Base-by-base conservation (phyloP, 2,329 filamentous ascomycete genomes). In the Cercospora brassicicola region DNA sequence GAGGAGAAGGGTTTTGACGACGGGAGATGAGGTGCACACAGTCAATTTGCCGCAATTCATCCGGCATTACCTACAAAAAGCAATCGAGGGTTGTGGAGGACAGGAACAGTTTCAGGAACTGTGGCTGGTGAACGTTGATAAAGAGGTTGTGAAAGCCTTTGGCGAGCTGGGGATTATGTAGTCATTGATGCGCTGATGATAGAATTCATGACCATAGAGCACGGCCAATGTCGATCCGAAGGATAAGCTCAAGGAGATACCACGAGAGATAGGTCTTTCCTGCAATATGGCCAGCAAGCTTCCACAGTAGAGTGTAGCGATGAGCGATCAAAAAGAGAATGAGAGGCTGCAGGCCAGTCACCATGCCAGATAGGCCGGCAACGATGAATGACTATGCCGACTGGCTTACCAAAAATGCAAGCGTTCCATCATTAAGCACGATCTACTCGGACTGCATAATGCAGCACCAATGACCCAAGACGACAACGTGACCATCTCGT, bases 111-210 rank as follows among this genome's bases (percentile, higher is more conserved):
- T 95, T 77, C 84, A 89, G 76, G 84, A 87, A 65, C 84, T 89
- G 61, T 94, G 89, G 87, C 79, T 88, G 13, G 84, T 84, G n/a
- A 91, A 93, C 70, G 90, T 95, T 28, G 92, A 95, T 78, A 85
- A 84, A 72, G 89, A 93, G 67, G 86, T 94, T 15, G 73, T 94
- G 69, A 82, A 82, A 10, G 86, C 84, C n/a, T 94, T 93, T 76
- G 80, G 83, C 26, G 67, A 65, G 39, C 64, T 79, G 61, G 76
- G 78, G 4, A 75, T 80, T 11, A 75, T 79, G 71, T 78, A 69
- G 65, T n/a, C 15, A 1, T 18, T 57, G 1, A 7, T 10, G 26
- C 18, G 4, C 45, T 18, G 3, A 48, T 48, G 45, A 15, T 48
- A 48, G 45, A 48, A 11, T 5, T 48, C 42, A 20, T 48, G 42